Evolutionary conservation across 805 yeast genomes (phyloP).

Genomic region (Saccharomycopsis vini): DNA sequence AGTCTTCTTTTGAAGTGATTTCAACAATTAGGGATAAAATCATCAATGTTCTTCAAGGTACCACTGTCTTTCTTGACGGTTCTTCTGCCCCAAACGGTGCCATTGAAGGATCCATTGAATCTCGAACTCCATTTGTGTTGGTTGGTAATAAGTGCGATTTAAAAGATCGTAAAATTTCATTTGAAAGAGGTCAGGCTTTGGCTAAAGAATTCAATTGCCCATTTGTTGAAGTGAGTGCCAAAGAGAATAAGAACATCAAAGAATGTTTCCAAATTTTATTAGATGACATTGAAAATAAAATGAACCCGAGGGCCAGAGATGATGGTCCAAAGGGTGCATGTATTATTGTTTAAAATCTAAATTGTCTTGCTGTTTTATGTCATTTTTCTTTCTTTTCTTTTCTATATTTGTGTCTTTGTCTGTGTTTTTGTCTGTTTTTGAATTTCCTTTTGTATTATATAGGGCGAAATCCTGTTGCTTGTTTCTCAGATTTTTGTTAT

Average conservation of each 20-base stretch:
- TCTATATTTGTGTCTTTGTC: no score
- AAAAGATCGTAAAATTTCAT: slow-evolving; percentile 49
- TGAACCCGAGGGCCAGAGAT: slow-evolving; percentile 14
- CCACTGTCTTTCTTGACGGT: no score
- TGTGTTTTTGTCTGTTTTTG: no score
- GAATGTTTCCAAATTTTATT: slow-evolving; percentile 52
- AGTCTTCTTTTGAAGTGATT: slow-evolving; percentile 69
- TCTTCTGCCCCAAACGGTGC: no score
- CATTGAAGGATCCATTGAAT: no score
- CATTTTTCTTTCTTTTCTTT: no score
- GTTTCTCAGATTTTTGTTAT: no score
- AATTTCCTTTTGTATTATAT: no score
- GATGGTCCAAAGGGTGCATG: slow-evolving; percentile 16
- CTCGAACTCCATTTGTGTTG: slow-evolving; percentile 66
- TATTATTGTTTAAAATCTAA: slow-evolving; percentile 5
- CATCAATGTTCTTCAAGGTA: slow-evolving; percentile 45
- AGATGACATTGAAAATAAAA: slow-evolving; percentile 44
- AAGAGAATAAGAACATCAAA: slow-evolving; percentile 62
- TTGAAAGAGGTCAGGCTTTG: slow-evolving; percentile 48
- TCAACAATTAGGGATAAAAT: slow-evolving; percentile 76
- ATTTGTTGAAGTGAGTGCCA: slow-evolving; percentile 78
- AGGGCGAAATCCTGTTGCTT: no score
- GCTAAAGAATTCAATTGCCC: slow-evolving; percentile 63
- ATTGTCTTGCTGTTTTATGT: no score
- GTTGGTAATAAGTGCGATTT: slow-evolving; percentile 75